Evolutionary conservation across 495 filamentous ascomycete species (phyloP).

Genomic region (Xylaria cubensis): DNA sequence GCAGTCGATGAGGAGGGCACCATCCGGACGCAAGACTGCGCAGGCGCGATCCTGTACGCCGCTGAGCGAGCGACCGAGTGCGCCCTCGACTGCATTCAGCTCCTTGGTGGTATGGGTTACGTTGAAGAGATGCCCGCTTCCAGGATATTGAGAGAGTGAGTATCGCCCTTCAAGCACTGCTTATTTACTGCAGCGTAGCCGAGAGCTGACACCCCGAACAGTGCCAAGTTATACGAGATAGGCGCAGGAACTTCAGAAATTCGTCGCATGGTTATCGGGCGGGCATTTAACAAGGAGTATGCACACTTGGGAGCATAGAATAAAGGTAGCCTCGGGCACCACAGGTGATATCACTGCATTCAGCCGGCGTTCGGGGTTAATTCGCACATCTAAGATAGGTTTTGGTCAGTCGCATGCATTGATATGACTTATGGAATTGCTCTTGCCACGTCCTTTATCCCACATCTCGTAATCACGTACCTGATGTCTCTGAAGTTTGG

Average conservation of each 20-base stretch:
- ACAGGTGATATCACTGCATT: slow-evolving; percentile 27
- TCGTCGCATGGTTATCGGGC: slow-evolving; percentile 90
- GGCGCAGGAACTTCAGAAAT: slow-evolving; percentile 96
- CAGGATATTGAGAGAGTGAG: slow-evolving; percentile 77
- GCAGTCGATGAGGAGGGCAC: slow-evolving; percentile 73
- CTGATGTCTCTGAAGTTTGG: slow-evolving; percentile 5
- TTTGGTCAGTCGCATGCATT: slow-evolving; percentile 14
- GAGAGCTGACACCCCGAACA: slow-evolving; percentile 25
- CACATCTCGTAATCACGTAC: background rate
- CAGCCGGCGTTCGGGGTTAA: slow-evolving; percentile 26
- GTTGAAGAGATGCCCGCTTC: slow-evolving; percentile 93
- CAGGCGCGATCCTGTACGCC: slow-evolving; percentile 91
- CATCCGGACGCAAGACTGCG: slow-evolving; percentile 89
- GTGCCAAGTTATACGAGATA: slow-evolving; percentile 87
- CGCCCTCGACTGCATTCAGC: slow-evolving; percentile 88
- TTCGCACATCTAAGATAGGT: background rate
- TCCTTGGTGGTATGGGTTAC: slow-evolving; percentile 95
- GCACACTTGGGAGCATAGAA: slow-evolving; percentile 48
- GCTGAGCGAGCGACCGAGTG: slow-evolving; percentile 92
- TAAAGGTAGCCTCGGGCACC: slow-evolving; percentile 5
- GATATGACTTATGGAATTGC: slow-evolving; percentile 16
- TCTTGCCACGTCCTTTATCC: background rate
- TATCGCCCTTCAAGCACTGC: slow-evolving; percentile 4
- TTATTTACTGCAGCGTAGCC: slow-evolving; percentile 22
- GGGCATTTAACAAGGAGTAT: slow-evolving; percentile 93